These are phyloP conservation scores for Arachis monticola DNA, from an alignment of 331 rosid genomes.

Conservation along the genomic window DNA sequence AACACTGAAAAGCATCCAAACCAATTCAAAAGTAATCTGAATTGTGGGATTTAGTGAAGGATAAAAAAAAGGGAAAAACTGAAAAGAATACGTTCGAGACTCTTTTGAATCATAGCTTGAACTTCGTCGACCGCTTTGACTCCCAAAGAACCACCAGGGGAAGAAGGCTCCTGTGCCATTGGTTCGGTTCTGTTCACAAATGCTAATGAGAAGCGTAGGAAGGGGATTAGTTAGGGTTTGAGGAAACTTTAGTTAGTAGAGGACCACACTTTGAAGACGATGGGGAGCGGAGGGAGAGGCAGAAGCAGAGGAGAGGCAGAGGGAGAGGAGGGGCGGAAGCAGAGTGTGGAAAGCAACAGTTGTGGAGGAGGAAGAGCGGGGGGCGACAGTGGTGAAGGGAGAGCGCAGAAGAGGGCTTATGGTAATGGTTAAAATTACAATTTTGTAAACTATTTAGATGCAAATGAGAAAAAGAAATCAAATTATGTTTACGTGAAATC, in stretches of 20 bases:
- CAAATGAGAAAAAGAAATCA: no score
- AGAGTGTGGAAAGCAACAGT: no score
- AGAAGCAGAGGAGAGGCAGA: no score
- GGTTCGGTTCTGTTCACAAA: not conserved
- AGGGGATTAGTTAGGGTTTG: no score
- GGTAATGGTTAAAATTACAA: no score
- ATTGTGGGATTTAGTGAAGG: not conserved
- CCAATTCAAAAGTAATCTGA: conserved; percentile 1
- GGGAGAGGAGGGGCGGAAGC: no score
- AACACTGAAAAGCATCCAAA: not conserved
- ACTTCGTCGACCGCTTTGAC: conserved; percentile 54
- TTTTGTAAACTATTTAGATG: no score
- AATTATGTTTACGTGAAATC: no score
- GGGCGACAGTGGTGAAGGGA: no score
- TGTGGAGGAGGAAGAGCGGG: not conserved
- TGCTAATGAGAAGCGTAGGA: not conserved
- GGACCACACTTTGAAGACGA: not conserved
- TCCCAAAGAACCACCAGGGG: conserved; percentile 11
- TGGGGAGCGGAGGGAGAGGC: no score
- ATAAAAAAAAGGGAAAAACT: not conserved
- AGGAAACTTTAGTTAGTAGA: not conserved
- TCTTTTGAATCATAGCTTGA: conserved; percentile 60
- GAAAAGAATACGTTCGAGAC: conserved; percentile 63
- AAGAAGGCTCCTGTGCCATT: not conserved
- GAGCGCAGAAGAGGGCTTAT: not conserved